Evolutionary conservation across 148 eudicot genomes (phyloP).

Genomic region (Chenopodium formosanum): DNA sequence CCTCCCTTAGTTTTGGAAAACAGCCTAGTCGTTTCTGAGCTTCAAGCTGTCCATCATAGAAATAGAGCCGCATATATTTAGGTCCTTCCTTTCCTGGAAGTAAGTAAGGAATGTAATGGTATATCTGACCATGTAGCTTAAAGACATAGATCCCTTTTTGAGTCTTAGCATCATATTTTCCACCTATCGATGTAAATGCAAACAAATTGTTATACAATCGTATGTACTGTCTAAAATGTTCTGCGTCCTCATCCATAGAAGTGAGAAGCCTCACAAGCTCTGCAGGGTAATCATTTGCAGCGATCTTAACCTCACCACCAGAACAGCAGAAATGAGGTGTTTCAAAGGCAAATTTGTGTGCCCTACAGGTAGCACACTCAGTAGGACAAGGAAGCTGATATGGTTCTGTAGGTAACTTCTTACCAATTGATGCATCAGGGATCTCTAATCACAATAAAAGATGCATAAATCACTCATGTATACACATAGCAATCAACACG

Average conservation of each 20-base stretch:
- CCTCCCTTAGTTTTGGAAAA: neutral
- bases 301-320: neutral
- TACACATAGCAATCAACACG: too few species aligned
- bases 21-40: neutral
- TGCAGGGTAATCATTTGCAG: neutral
- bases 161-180: neutral
- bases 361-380: too few species aligned
- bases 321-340: neutral
- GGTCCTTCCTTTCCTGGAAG: neutral
- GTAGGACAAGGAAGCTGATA: too few species aligned
- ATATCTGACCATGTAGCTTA: neutral
- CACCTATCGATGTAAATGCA: neutral
- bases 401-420: too few species aligned
- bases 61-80: neutral
- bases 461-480: too few species aligned
- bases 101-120: neutral
- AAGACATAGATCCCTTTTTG: conserved; percentile 8
- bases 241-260: neutral
- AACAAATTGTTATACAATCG: neutral
- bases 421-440: too few species aligned
- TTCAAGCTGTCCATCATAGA: conserved; percentile 7
- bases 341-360: neutral
- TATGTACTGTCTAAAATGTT: neutral
- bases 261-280: neutral
- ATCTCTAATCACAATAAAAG: too few species aligned